Evolutionary conservation across 108 stramenopile species (phyloP).

Genomic region (Pseudonitzschia multiseries): DNA sequence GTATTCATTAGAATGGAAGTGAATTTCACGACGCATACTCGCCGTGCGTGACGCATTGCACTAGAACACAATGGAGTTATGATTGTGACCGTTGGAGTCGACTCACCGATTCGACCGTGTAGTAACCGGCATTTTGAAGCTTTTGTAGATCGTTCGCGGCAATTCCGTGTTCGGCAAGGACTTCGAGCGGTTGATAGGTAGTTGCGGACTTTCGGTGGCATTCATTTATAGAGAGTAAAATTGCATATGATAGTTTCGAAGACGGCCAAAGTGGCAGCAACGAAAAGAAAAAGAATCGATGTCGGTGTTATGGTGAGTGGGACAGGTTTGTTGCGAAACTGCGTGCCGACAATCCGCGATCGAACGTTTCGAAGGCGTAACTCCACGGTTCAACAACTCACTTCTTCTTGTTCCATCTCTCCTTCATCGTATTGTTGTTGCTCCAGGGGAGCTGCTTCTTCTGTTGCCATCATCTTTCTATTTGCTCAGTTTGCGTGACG

Average conservation of each 20-base stretch:
- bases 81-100: background rate
- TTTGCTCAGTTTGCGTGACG: background rate
- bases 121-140: conserved; percentile 93
- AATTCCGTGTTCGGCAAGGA: conserved; percentile 94
- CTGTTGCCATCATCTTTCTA: conserved; percentile 13
- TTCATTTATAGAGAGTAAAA: background rate
- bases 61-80: background rate
- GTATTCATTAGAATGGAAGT: no score
- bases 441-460: conserved; percentile 12
- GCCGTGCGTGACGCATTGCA: background rate
- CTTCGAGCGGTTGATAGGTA: conserved; percentile 67
- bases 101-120: conserved; percentile 93
- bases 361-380: background rate
- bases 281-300: background rate
- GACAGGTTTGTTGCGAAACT: background rate
- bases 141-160: conserved; percentile 95
- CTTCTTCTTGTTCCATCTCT: conserved; percentile 5
- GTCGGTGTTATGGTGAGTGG: background rate
- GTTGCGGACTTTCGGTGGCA: background rate
- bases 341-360: conserved; percentile 9
- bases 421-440: conserved; percentile 17
- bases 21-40: background rate
- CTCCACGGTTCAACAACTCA: background rate
- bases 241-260: no score
- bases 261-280: no score